A percentile compares a stretch with the other conserved stretches of the same genome.
These are phyloP conservation scores for Rhodotorula mucilaginosa DNA, from an alignment of 1,284 basidiomycete species.

Conservation along the genomic window DNA sequence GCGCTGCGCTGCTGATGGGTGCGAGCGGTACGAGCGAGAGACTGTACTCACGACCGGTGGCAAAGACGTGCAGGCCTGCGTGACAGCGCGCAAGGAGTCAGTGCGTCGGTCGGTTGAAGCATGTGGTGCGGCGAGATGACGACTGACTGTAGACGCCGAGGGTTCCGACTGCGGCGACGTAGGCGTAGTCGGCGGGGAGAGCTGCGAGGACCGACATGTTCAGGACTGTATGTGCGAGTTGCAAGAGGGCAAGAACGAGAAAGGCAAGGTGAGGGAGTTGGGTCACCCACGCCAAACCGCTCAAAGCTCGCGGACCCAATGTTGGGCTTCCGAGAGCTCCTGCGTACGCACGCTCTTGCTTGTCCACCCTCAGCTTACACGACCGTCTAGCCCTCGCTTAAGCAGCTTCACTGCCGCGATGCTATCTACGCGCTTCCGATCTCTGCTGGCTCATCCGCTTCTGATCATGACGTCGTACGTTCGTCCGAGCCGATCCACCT, in stretches of 20 bases:
- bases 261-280: too few species aligned
- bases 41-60: neutral
- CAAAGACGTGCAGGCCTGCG: constrained; percentile 1
- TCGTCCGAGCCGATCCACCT: neutral
- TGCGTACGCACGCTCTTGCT: too few species aligned
- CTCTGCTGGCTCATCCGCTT: neutral
- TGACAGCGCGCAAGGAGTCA: neutral
- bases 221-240: neutral
- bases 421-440: neutral
- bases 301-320: too few species aligned
- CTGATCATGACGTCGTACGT: neutral
- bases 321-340: too few species aligned
- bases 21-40: neutral
- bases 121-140: neutral
- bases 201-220: constrained; percentile 18
- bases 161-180: constrained; percentile 23
- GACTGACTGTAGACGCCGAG: constrained; percentile 12
- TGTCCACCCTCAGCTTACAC: neutral
- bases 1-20: neutral
- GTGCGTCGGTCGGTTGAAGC: neutral
- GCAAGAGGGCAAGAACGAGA: too few species aligned
- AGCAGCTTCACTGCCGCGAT: too few species aligned
- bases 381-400: neutral
- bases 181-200: constrained; percentile 19
- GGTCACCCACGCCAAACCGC: neutral